Percentiles rank a stretch among this genome's conserved stretches.
Conservation (phyloP, 176 grass and related monocot genomes). For the Triticum dicoccoides region DNA sequence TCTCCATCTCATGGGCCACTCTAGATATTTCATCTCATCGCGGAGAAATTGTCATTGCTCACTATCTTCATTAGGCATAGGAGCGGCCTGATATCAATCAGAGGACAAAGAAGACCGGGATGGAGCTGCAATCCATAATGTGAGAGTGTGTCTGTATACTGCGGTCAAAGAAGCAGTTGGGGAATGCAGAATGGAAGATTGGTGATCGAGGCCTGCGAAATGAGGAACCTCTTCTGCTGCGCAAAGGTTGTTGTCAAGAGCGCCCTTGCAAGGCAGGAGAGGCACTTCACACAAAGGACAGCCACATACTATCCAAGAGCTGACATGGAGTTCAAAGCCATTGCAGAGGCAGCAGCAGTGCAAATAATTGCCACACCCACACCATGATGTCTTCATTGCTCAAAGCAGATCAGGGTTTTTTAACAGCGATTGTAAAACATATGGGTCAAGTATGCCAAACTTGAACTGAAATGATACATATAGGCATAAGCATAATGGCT, state of each 20-base stretch:
- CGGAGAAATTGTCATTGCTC: constrained; percentile 48
- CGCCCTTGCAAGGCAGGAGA: constrained; percentile 78
- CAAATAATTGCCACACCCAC: constrained; percentile 22
- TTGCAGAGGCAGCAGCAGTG: constrained; percentile 73
- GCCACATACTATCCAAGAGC: constrained; percentile 55
- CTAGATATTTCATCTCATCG: background rate
- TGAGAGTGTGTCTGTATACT: constrained; percentile 77
- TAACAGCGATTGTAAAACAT: background rate
- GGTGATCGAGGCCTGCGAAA: constrained; percentile 81
- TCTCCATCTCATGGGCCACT: background rate
- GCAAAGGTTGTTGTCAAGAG: constrained; percentile 80
- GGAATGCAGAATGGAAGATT: constrained; percentile 85
- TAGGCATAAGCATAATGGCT: background rate
- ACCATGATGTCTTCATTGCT: background rate
- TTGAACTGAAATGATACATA: background rate
- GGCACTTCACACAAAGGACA: constrained; percentile 89
- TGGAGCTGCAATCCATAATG: constrained; percentile 52
- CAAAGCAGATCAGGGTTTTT: background rate
- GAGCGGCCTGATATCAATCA: constrained; percentile 43
- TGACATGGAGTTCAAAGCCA: constrained; percentile 89
- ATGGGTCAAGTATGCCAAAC: background rate
- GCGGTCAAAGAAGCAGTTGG: constrained; percentile 69
- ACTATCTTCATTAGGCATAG: constrained; percentile 36
- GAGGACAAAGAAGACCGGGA: constrained; percentile 57
- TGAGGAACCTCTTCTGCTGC: constrained; percentile 91